Evolutionary conservation across 495 filamentous ascomycete genomes (phyloP).

Genomic region (Neurospora sp.): DNA sequence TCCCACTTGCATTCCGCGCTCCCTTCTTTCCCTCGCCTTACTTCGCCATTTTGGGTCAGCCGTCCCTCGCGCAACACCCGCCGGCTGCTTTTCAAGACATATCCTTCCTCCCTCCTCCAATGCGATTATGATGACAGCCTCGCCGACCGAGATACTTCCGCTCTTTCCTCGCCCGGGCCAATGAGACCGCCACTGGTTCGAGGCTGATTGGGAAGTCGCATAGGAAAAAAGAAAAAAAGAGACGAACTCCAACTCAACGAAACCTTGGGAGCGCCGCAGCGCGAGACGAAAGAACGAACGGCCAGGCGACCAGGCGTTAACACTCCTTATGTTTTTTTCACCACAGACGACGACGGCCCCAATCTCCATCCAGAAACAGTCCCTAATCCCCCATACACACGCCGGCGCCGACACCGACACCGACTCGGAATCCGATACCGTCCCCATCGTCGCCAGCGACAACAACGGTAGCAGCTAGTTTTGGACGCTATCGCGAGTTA

Average conservation of each 20-base stretch:
- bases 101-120: neutral
- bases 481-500: neutral
- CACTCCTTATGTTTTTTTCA: neutral
- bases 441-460: neutral
- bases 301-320: neutral
- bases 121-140: neutral
- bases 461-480: neutral
- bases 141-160: neutral
- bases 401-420: neutral
- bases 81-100: neutral
- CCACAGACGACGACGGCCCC: neutral
- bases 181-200: neutral
- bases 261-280: neutral
- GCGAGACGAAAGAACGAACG: neutral
- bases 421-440: neutral
- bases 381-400: neutral
- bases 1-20: neutral
- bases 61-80: neutral
- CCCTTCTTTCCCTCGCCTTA: neutral
- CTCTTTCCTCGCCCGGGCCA: neutral
- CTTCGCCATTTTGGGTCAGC: neutral
- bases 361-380: neutral
- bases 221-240: neutral
- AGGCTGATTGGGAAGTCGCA: neutral
- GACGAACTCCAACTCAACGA: neutral